phyloP scores from a whole-genome alignment of 192 early-diverging fungal species.

The Hyaloraphidium curvatum region DNA sequence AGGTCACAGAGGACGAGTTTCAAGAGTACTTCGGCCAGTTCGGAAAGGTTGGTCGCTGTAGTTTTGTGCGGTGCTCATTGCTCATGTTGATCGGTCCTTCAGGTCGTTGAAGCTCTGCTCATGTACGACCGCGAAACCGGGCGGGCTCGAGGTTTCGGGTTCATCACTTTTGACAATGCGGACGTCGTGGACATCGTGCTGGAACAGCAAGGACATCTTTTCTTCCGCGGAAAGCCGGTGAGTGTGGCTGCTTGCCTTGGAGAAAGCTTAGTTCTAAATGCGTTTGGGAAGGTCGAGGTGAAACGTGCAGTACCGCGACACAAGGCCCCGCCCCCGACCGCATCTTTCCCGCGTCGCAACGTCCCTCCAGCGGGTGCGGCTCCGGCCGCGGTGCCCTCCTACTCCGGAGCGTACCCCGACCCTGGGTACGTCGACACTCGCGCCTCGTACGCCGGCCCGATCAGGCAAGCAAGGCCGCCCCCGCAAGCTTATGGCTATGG shows the following conservation, averaged over 20 bases:
- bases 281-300: conserved; percentile 35
- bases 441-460: background rate
- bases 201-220: conserved; percentile 34
- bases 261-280: background rate
- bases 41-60: conserved; percentile 22
- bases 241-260: conserved; percentile 6
- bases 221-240: conserved; percentile 51
- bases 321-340: conserved; percentile 12
- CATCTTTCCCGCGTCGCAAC: background rate
- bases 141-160: conserved; percentile 84
- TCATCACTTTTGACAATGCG: conserved; percentile 72
- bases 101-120: conserved; percentile 59
- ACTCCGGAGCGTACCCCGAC: too few relatives aligned
- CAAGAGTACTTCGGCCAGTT: conserved; percentile 68
- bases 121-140: conserved; percentile 73
- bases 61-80: background rate
- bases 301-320: conserved; percentile 50
- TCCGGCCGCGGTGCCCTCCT: background rate
- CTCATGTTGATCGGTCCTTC: too few relatives aligned
- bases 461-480: background rate
- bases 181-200: conserved; percentile 59
- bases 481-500: background rate
- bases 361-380: background rate
- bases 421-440: background rate
- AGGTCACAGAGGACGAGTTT: conserved; percentile 72